A percentile compares a stretch with the other conserved stretches of the same genome.
These are phyloP conservation scores for Lactuca saligna DNA, from an alignment of 129 eudicot species.

Conservation along the genomic window DNA sequence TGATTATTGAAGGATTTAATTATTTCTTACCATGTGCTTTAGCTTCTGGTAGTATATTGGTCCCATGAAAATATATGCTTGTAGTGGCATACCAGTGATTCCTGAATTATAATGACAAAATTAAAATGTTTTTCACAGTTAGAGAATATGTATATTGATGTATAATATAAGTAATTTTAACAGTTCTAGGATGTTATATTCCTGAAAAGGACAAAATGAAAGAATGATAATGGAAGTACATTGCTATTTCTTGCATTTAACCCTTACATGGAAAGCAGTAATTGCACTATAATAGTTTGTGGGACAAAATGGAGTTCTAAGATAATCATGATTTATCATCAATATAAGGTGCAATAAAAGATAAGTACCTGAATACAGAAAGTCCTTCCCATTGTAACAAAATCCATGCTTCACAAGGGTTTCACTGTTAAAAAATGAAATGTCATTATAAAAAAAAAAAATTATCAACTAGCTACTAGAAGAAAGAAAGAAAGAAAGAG, in stretches of 20 bases:
- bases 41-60: slow-evolving; percentile 92
- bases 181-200: too few relatives aligned
- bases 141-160: background rate
- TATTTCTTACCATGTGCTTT: slow-evolving; percentile 79
- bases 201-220: too few relatives aligned
- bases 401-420: slow-evolving; percentile 93
- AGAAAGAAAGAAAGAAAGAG: background rate
- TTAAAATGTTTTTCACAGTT: background rate
- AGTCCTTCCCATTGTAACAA: slow-evolving; percentile 89
- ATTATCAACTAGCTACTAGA: too few relatives aligned
- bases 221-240: too few relatives aligned
- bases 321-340: too few relatives aligned
- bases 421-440: slow-evolving; percentile 54
- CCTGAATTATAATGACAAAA: slow-evolving; percentile 45
- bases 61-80: slow-evolving; percentile 96
- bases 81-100: slow-evolving; percentile 87
- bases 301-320: too few relatives aligned
- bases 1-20: background rate
- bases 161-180: too few relatives aligned
- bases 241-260: too few relatives aligned
- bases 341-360: slow-evolving; percentile 11
- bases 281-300: too few relatives aligned
- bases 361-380: slow-evolving; percentile 77
- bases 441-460: too few relatives aligned
- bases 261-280: too few relatives aligned